Conservation (phyloP, 2,329 filamentous ascomycete genomes). For the Neonectria magnoliae region DNA sequence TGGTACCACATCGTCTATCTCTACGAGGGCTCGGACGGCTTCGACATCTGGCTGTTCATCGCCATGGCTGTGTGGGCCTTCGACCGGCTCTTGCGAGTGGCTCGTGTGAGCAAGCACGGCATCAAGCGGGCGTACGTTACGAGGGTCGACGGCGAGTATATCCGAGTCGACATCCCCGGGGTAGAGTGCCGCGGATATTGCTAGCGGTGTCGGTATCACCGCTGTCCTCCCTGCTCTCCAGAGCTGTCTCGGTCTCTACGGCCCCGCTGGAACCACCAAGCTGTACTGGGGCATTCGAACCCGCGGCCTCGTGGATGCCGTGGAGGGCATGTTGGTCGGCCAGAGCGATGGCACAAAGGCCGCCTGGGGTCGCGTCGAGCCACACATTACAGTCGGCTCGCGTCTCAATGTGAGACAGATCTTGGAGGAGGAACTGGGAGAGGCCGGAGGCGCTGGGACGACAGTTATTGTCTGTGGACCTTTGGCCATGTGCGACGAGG, state of each 20-base stretch:
- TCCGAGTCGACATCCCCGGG: conserved; percentile 43
- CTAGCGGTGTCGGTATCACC: conserved; percentile 46
- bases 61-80: conserved; percentile 44
- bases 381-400: conserved; percentile 43
- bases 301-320: conserved; percentile 37
- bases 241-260: conserved; percentile 32
- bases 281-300: conserved; percentile 45
- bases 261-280: conserved; percentile 39
- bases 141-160: conserved; percentile 43
- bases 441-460: conserved; percentile 35
- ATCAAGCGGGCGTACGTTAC: conserved; percentile 43
- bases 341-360: conserved; percentile 7
- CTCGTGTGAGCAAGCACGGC: conserved; percentile 34
- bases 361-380: conserved; percentile 42
- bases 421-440: conserved; percentile 37
- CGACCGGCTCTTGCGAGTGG: conserved; percentile 41
- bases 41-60: conserved; percentile 49
- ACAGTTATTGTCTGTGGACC: conserved; percentile 45
- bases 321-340: conserved; percentile 38
- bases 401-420: conserved; percentile 42
- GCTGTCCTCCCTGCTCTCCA: conserved; percentile 42
- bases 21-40: conserved; percentile 53
- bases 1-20: conserved; percentile 54
- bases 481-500: conserved; percentile 44
- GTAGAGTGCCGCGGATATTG: conserved; percentile 41